Evolutionary conservation across 2,329 filamentous ascomycete genomes (phyloP), one percentile per base, ranked within the genome.

Genomic region (Aspergillus thermomutatus): DNA sequence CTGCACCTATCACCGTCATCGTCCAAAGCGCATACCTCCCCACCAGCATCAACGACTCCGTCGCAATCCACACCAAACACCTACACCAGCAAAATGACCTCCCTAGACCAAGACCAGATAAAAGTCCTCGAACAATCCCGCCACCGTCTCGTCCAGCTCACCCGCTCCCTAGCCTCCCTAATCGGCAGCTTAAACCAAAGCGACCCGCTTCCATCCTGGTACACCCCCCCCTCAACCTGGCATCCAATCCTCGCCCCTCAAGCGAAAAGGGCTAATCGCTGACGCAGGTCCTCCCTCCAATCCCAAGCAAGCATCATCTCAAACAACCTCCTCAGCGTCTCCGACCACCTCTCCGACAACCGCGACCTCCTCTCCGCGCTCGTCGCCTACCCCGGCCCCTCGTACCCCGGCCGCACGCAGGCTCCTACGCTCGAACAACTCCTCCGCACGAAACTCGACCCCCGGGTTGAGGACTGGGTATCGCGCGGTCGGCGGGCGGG

Each of bases 361-460:
- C 77, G 83, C 43, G 82, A 87, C 45, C 82, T 91, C 48, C 85
- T 95, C 60, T 82, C 81, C 55, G 84, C 85, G 54, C 81, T 91
- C 52, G 87, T 89, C 61, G 83, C 90, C 23, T 91, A 90, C 69
- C 91, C 91, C 0, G 85, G 87, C 11, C 89, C 90, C 2, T 86
- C 87, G 71, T 94, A 84, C 74, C 91, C 85, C 4, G 88, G 85
- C 40, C 87, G 83, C 64, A 87, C 82, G 4, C 86, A 90, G 71
- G 76, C 70, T 1, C 67, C 70, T 50, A 80, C 90, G 3, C 80
- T 93, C 1, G 80, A 83, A 26, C 84, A 88, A 65, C 79, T 96
- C 2, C 79, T 95, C 31, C 87, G 91, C 41, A 95, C 94, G 75
- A 94, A 94, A 71, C 82, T 92, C 50, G 91, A 94, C 63, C 90